Evolutionary conservation across 257 asterid species (phyloP).

Genomic region (Ilex asprella): DNA sequence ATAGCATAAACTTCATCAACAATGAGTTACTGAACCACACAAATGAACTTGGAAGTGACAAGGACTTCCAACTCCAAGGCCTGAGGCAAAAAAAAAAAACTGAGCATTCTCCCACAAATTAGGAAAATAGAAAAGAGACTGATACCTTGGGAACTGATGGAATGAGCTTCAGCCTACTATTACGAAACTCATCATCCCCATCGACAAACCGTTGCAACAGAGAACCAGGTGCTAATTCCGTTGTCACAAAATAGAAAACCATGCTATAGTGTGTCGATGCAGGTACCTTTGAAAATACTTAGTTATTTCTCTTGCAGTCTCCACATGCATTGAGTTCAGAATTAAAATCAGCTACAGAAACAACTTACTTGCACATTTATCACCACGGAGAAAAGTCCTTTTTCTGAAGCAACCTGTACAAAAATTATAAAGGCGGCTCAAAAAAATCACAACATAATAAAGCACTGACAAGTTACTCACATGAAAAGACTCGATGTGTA

Average conservation of each 20-base stretch:
- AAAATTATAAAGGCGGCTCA: neutral
- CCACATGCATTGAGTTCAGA: neutral
- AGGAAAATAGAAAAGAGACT: conserved; percentile 4
- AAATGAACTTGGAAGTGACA: no score
- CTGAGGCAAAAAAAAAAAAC: no score
- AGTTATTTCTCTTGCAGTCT: conserved; percentile 9
- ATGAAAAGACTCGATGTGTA: no score
- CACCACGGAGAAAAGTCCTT: conserved; percentile 73
- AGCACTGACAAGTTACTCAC: no score
- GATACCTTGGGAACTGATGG: conserved; percentile 95
- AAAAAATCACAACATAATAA: no score
- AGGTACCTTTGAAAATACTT: conserved; percentile 58
- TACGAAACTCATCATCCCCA: conserved; percentile 95
- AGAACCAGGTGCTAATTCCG: conserved; percentile 56
- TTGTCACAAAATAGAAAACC: conserved; percentile 76
- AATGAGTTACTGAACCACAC: no score
- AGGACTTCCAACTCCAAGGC: no score
- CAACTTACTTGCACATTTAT: conserved; percentile 90
- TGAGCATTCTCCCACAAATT: no score
- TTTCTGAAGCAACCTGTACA: conserved; percentile 86
- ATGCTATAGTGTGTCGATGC: conserved; percentile 95
- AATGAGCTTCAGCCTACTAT: conserved; percentile 88
- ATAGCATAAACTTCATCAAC: no score
- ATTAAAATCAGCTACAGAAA: no score
- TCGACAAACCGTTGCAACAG: conserved; percentile 86